Evolutionary conservation across 2,329 filamentous ascomycete genomes (phyloP), one percentile per base, ranked within the genome.

Genomic region (Arthrobotrys musiformis): DNA sequence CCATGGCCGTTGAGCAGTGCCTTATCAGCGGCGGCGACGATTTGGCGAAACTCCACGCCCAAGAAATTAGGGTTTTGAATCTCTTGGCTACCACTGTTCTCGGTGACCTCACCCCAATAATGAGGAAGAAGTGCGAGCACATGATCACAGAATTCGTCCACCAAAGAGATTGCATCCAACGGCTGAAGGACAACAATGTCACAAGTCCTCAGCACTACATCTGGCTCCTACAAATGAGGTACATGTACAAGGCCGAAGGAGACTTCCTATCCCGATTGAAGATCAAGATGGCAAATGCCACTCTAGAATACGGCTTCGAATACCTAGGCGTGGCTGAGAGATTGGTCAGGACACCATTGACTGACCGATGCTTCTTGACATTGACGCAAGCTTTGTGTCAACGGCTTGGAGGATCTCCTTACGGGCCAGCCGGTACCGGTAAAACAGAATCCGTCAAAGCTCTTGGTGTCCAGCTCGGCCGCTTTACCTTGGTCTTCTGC

Each of bases 391-490:
- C 94, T 9, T 87, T 99, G 56, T 97, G 93, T 83, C 95, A 99
- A 84, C 90, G 93, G 81, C 89, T 99, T 42, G 95, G 95, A 85
- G 95, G 96, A 66, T 99, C 96, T 58, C 95, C 95, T 0, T 99
- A 99, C 82, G 95, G 95, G 62, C 95, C 95, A 80, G 95, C 95
- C 74, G 95, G 95, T 86, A 99, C 95, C 50, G 95, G 95, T 83
- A 99, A 99, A 85, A 99, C 95, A 0, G 95, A 99, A 83, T 99
- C 95, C 1, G 95, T 99, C 83, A 99, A 99, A 85, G 95, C 95
- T 19, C 88, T 99, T 26, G 96, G 95, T 86, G 89, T 99, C 2
- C 94, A 99, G 83, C 90, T 99, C 67, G 96, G 95, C 83, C 91
- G 96, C 76, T 99, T 99, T 83, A 99, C 96, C 1, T 89, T 99